Evolutionary conservation across 371 early-diverging fungal species (phyloP).

Genomic region (Rhizopus sp.): DNA sequence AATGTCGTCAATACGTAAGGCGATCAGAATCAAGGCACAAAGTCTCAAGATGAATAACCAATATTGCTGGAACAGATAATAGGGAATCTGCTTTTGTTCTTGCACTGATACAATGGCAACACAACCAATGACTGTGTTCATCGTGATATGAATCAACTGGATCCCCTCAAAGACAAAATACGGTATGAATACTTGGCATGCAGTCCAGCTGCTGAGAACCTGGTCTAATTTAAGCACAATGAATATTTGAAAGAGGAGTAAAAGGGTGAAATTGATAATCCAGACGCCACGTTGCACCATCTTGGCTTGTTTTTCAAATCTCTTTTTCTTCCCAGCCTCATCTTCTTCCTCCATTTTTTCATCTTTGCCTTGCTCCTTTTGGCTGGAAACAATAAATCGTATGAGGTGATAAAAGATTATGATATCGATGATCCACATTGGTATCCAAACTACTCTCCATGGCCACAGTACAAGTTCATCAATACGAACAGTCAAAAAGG

Average conservation of each 20-base stretch:
- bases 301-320: constrained; percentile 5
- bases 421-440: constrained; percentile 75
- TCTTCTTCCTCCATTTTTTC: constrained; percentile 20
- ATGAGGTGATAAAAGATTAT: constrained; percentile 33
- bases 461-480: constrained; percentile 73
- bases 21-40: constrained; percentile 58
- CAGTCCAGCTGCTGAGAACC: constrained; percentile 49
- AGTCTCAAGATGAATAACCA: constrained; percentile 64
- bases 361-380: constrained; percentile 13
- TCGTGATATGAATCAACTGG: constrained; percentile 36
- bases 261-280: constrained; percentile 35
- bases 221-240: constrained; percentile 54
- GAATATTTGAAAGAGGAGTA: constrained; percentile 55
- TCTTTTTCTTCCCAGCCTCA: neutral
- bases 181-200: constrained; percentile 68
- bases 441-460: constrained; percentile 76
- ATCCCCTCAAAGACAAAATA: constrained; percentile 67
- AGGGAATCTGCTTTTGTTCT: constrained; percentile 1
- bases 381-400: constrained; percentile 14
- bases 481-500: constrained; percentile 73
- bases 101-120: constrained; percentile 14
- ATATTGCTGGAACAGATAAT: constrained; percentile 46
- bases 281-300: constrained; percentile 8
- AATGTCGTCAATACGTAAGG: constrained; percentile 58
- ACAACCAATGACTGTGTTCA: constrained; percentile 28